Evolutionary conservation across 305 asterid genomes (phyloP).

Genomic region (Fraxinus sp.): DNA sequence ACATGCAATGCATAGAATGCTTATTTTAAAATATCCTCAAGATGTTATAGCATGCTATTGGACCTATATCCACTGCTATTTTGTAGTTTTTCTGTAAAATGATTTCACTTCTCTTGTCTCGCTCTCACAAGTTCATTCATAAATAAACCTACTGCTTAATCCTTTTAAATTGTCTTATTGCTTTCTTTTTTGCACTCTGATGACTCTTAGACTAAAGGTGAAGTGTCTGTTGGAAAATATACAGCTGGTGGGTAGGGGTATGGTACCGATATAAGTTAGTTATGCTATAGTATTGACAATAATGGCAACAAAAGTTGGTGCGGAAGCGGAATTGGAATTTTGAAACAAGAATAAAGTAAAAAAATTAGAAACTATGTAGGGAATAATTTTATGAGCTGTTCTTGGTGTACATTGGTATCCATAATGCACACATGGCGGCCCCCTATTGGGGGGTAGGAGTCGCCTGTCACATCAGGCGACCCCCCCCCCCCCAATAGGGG

Average conservation of each 20-base stretch:
- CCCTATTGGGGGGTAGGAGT: too few species aligned
- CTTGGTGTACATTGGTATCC: too few species aligned
- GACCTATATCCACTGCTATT: not conserved
- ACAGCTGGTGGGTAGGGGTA: not conserved
- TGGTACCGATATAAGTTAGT: not conserved
- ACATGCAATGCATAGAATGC: not conserved
- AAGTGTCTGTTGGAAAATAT: not conserved
- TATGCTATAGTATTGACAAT: not conserved
- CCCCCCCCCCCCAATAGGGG: too few species aligned
- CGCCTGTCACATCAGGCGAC: too few species aligned
- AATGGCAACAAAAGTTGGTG: not conserved
- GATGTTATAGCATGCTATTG: conserved; percentile 9
- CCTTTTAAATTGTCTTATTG: not conserved
- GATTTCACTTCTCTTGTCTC: not conserved
- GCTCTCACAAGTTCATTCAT: not conserved
- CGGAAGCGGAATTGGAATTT: not conserved
- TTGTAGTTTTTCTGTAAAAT: not conserved
- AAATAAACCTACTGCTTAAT: not conserved
- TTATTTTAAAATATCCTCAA: conserved; percentile 5
- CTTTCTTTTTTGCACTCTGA: not conserved
- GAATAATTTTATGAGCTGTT: not conserved
- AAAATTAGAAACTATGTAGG: not conserved
- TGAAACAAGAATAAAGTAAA: not conserved
- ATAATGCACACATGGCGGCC: too few species aligned
- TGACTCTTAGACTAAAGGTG: conserved; percentile 3